Evolutionary conservation across 306 rosid genomes (phyloP).

Genomic region (Coriaria nepalensis): DNA sequence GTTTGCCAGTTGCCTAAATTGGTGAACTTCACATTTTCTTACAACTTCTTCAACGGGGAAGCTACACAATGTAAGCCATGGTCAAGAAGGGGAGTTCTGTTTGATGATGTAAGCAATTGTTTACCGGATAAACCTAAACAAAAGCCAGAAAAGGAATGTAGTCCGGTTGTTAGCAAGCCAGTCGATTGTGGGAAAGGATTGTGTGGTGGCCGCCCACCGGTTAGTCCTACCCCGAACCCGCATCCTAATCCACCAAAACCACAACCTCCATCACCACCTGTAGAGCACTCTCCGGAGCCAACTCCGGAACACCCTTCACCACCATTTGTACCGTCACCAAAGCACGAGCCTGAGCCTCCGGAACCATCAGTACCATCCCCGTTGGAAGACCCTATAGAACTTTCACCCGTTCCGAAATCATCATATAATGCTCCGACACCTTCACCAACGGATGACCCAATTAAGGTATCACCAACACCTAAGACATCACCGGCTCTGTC

Average conservation of each 20-base stretch:
- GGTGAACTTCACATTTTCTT: conserved; percentile 2
- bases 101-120: background rate
- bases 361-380: background rate
- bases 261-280: too few relatives aligned
- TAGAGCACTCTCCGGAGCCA: too few relatives aligned
- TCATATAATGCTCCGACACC: too few relatives aligned
- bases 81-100: background rate
- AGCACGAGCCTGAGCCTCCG: background rate
- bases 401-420: too few relatives aligned
- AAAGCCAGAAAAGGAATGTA: conserved; percentile 13
- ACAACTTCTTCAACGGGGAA: conserved; percentile 1
- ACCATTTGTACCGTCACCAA: background rate
- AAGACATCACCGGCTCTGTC: too few relatives aligned
- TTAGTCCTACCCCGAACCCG: background rate
- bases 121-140: background rate
- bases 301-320: too few relatives aligned
- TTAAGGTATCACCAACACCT: too few relatives aligned
- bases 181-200: conserved; percentile 49
- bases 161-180: conserved; percentile 21
- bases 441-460: too few relatives aligned
- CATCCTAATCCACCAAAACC: background rate
- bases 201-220: conserved; percentile 10
- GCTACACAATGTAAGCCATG: conserved; percentile 11
- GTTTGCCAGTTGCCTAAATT: background rate
- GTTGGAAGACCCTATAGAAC: too few relatives aligned